Evolutionary conservation across 305 asterid species (phyloP), one percentile per base, ranked within the genome.

Genomic region (Fraxinus nigra): DNA sequence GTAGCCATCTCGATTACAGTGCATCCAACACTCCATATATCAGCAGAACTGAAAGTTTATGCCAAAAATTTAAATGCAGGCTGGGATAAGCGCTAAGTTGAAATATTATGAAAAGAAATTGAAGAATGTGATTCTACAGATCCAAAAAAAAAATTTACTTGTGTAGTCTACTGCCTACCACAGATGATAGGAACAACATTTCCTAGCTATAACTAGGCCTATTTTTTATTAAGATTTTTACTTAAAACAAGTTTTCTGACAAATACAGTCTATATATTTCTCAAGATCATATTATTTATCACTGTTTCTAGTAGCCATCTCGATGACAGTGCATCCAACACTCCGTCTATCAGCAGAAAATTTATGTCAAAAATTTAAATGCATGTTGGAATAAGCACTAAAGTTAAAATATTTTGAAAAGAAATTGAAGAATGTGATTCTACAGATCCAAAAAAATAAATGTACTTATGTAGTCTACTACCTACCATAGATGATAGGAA

Each of bases 11-110:
- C 99, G 81, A 96, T 94, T 69, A 94, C 91, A 28, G 98, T 96
- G 87, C 99, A 96, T 77, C 99, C 99, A 78, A 96, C 98, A 90
- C 99, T 96, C 99, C 98, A 96, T 88, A 96, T 92, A 87, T 96
- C 99, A 59, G 99, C 99, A 59, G 99, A 93, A 83, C 93, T 72
- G 48, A 72, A 26, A 13, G 14, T 72, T 70, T 72, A 33, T 0
- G 48, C 5, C 48, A 72, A 72, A 6, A 72, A 5, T 7, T 33
- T 72, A 69, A 69, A 11, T 24, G 35, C 37, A 3, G 73, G n/a
- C 37, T 24, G 73, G 73, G 35, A 24, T 65, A 65, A 65, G 35
- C 8, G 6, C 73, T 65, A 65, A 65, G 7, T 65, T 28, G 18
- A 65, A 65, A 65, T 28, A 34, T n/a, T 33, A 72, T 14, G 24